These are phyloP conservation scores for Carex cristatella DNA, from an alignment of 176 grass and related monocot species.

Conservation along the genomic window DNA sequence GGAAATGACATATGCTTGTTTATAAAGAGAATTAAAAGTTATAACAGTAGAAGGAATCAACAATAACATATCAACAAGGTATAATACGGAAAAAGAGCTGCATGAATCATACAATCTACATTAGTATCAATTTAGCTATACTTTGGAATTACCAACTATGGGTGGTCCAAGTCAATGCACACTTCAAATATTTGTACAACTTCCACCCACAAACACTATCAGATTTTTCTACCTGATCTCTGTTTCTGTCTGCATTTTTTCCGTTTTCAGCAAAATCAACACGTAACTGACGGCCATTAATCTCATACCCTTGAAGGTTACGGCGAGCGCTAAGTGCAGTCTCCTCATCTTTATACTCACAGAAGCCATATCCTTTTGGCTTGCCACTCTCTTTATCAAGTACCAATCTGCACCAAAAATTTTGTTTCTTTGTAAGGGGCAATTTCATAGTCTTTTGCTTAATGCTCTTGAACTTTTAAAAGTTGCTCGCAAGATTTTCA, in stretches of 20 bases:
- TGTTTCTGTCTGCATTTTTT: conserved; percentile 90
- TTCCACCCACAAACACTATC: background rate
- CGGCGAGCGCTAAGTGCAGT: conserved; percentile 94
- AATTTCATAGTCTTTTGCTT: conserved; percentile 9
- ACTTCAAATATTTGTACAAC: background rate
- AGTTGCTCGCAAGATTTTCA: background rate
- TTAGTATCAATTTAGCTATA: background rate
- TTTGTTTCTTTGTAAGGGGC: background rate
- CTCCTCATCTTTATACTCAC: conserved; percentile 98
- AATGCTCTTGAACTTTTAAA: background rate
- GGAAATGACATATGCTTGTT: background rate
- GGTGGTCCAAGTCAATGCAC: background rate
- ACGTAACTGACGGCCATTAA: conserved; percentile 92
- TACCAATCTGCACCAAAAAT: conserved; percentile 62
- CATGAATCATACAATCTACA: background rate
- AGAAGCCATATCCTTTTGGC: conserved; percentile 97
- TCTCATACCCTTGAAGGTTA: conserved; percentile 96
- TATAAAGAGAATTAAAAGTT: background rate
- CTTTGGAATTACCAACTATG: background rate
- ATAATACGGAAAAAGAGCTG: background rate
- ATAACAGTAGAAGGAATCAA: background rate
- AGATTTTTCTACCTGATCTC: conserved; percentile 79
- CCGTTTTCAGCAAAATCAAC: conserved; percentile 99
- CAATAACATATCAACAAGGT: background rate
- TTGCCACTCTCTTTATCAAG: conserved; percentile 94